These are phyloP conservation scores for Clitopilus hobsonii DNA, from an alignment of 768 basidiomycete genomes.

Conservation along the genomic window DNA sequence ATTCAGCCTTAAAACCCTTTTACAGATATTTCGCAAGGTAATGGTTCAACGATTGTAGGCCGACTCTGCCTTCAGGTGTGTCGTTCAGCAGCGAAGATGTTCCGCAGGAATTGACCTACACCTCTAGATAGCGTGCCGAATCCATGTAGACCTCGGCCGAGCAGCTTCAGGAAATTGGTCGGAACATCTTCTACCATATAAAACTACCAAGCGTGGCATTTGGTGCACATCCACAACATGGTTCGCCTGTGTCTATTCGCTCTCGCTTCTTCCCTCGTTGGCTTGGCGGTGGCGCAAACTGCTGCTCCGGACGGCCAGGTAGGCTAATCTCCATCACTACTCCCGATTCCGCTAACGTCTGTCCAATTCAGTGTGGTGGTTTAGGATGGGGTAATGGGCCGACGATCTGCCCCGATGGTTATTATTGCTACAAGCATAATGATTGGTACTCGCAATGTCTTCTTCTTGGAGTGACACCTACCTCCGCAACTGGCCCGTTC, in stretches of 20 bases:
- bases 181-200: conserved; percentile 8
- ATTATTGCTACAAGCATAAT: conserved; percentile 39
- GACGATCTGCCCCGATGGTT: conserved; percentile 43
- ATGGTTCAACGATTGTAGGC: too few relatives aligned
- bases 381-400: conserved; percentile 48
- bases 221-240: conserved; percentile 7
- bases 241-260: neutral
- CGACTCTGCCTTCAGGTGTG: too few relatives aligned
- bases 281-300: conserved; percentile 17
- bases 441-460: conserved; percentile 53
- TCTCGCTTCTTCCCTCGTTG: neutral
- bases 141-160: too few relatives aligned
- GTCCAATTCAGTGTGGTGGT: conserved; percentile 45
- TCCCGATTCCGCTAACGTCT: neutral
- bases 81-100: too few relatives aligned
- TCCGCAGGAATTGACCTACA: too few relatives aligned
- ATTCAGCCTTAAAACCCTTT: too few relatives aligned
- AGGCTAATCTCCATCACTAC: conserved; percentile 2
- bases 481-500: conserved; percentile 11
- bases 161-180: conserved; percentile 30
- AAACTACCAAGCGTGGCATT: conserved; percentile 3
- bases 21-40: too few relatives aligned
- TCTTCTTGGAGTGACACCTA: conserved; percentile 27
- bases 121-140: too few relatives aligned
- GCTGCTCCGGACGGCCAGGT: conserved; percentile 33